Evolutionary conservation across 495 filamentous ascomycete genomes (phyloP).

Genomic region (Cetradonia linearis): DNA sequence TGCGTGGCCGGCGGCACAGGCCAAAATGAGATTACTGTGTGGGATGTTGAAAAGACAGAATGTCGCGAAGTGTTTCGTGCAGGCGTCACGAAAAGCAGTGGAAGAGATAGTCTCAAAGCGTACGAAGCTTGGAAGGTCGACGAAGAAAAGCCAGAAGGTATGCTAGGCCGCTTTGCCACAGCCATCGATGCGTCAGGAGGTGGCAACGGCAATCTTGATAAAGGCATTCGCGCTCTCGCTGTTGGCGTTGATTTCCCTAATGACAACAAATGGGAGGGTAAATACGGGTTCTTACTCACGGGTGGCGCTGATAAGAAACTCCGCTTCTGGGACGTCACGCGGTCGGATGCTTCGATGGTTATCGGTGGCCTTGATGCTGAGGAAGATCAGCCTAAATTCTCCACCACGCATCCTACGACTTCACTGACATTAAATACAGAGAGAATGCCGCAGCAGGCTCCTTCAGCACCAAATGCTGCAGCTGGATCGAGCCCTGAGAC

Average conservation of each 20-base stretch:
- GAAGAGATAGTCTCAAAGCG: conserved; percentile 47
- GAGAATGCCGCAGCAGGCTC: conserved; percentile 42
- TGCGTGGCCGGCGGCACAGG: conserved; percentile 83
- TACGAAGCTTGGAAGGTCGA: conserved; percentile 88
- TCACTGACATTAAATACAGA: conserved; percentile 66
- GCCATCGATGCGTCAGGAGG: conserved; percentile 47
- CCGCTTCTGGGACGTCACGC: conserved; percentile 79
- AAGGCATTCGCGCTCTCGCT: conserved; percentile 43
- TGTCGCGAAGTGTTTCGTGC: conserved; percentile 85
- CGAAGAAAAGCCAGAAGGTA: conserved; percentile 76
- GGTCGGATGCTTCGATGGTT: conserved; percentile 61
- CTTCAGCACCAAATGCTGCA: conserved; percentile 32
- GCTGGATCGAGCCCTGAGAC: conserved; percentile 28
- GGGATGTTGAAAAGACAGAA: conserved; percentile 84
- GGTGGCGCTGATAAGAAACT: conserved; percentile 85
- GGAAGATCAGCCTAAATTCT: conserved; percentile 62
- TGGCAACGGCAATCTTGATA: conserved; percentile 41
- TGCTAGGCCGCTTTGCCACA: conserved; percentile 80
- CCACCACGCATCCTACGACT: conserved; percentile 54
- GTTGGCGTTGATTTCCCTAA: conserved; percentile 42
- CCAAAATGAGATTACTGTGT: conserved; percentile 85
- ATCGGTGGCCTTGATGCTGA: conserved; percentile 69
- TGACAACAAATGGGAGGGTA: conserved; percentile 33
- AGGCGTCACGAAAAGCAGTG: conserved; percentile 34
- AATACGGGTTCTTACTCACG: conserved; percentile 63